Percentiles rank a stretch among this genome's conserved stretches.
Conservation (phyloP, 2,329 filamentous ascomycete species). For the Monilinia vaccinii-corymbosi region DNA sequence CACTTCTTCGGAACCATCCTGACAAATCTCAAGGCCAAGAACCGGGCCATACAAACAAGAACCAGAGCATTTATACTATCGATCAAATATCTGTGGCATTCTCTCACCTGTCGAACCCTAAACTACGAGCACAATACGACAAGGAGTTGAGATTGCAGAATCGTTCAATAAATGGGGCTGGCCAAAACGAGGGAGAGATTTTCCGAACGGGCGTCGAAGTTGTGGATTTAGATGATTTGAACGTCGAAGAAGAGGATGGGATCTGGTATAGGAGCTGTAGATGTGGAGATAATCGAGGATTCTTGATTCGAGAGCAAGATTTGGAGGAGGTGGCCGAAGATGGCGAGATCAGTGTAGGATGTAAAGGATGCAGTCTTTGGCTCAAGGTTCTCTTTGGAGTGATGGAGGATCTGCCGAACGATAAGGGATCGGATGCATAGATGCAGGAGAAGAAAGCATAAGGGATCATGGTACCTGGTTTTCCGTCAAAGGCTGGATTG, state of each 20-base stretch:
- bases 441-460: conserved; percentile 1
- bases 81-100: conserved; percentile 57
- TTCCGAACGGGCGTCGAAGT: conserved; percentile 54
- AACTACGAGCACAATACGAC: conserved; percentile 46
- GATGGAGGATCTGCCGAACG: conserved; percentile 30
- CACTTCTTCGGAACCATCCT: conserved; percentile 57
- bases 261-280: conserved; percentile 51
- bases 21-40: conserved; percentile 21
- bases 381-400: conserved; percentile 55
- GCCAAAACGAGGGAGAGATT: conserved; percentile 15
- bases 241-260: conserved; percentile 37
- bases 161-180: conserved; percentile 15
- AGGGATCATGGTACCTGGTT: neutral
- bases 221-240: conserved; percentile 56
- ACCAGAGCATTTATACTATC: conserved; percentile 37
- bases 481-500: neutral
- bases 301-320: conserved; percentile 48
- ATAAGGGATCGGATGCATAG: conserved; percentile 4
- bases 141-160: conserved; percentile 32
- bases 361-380: conserved; percentile 59
- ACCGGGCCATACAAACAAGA: conserved; percentile 10
- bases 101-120: conserved; percentile 43
- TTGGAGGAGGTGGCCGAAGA: conserved; percentile 49
- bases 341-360: conserved; percentile 55
- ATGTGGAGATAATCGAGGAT: conserved; percentile 55